Evolutionary conservation across 2,329 filamentous ascomycete genomes (phyloP), one percentile per base, ranked within the genome.

Genomic region (Pseudopithomyces chartarum): DNA sequence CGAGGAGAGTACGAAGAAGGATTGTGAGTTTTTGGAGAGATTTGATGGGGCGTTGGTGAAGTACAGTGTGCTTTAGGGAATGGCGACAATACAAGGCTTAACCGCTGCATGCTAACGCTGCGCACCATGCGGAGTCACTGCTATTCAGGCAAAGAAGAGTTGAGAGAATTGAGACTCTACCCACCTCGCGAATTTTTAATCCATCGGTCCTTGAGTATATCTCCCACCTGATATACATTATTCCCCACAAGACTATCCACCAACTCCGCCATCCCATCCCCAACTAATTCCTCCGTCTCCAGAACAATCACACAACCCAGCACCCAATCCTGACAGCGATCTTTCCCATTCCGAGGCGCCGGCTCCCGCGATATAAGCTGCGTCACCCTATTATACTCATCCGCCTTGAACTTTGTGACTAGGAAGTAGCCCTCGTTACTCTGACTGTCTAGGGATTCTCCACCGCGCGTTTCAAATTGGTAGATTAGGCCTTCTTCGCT

Each of bases 1-100:
- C 43, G 40, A 40, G 5, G 38, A 46, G 33, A 40, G 47, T 38
- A 48, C 54, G 32, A 56, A 52, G 32, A 22, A 19, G 22, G 54
- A 56, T 12, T 56, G 47, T 20, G 15, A 52, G 22, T 44, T 54
- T n/a, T 40, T 57, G 40, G 46, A 39, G 36, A 48, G 49, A 36
- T 44, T 57, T 3, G 36, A 57, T 39, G 10, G 11, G 7, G 42
- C 50, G 12, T 40, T 57, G 29, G 38, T 49, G 11, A 15, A 22
- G 32, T 57, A 57, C 42, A 56, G 54, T 42, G 49, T 48, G 2
- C 53, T 50, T 29, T 39, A n/a, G 13, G 2, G 2, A 32, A 13
- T 19, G 15, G n/a, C 17, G 36, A 33, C 32, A 33, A 13, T 33
- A 13, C 32, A 7, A n/a, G 32, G 7, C 32, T 13, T 7, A 33